Base-by-base conservation (phyloP, 306 rosid species). In the Prunus armeniaca region DNA sequence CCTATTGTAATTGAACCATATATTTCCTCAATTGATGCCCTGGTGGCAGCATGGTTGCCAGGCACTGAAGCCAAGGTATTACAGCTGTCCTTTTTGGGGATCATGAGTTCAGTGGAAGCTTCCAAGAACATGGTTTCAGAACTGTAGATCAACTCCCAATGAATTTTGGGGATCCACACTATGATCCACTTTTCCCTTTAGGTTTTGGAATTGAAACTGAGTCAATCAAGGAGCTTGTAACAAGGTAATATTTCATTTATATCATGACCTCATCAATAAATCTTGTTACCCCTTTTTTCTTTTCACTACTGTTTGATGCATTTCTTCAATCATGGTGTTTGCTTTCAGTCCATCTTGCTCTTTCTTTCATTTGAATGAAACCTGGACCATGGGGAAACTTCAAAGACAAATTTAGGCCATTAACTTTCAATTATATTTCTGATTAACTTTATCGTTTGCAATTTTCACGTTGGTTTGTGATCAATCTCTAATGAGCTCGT, bases 11-110 rank as follows among this genome's bases (percentile, higher is more conserved):
- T 95, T 1, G 93, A 95, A 76, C 99, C 97, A 12, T 88, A 92
- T 68, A 22, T 95, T 83, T 82, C 92, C 17, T 73, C 81, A 0
- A 83, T 91, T 58, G 92, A 92, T 73, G 91, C 90, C 51, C 76
- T 92, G 73, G 91, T 95, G 60, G 97, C 96, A 8, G 97, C 97
- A 58, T 95, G 99, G 99, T 82, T 95, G 83, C 99, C 99, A 0
- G 97, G 97, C 56, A 81, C 92, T 0, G 97, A 95, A 71, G 99
- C 78, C 96, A 84, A 80, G 99, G 99, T 22, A 85, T 95, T 77
- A 76, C 92, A 6, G 99, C 92, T 82, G 90, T 86, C 70, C 97
- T 95, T 56, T 95, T 81, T 57, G 97, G 97, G 56, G 97, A 90
- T 77, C 81, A 88, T 74, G 99, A 93, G 45, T 95, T 92, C 82